Evolutionary conservation across 164 flowering plant species (phyloP), one percentile per base, ranked within the genome.

Genomic region (Vitis cinerea): DNA sequence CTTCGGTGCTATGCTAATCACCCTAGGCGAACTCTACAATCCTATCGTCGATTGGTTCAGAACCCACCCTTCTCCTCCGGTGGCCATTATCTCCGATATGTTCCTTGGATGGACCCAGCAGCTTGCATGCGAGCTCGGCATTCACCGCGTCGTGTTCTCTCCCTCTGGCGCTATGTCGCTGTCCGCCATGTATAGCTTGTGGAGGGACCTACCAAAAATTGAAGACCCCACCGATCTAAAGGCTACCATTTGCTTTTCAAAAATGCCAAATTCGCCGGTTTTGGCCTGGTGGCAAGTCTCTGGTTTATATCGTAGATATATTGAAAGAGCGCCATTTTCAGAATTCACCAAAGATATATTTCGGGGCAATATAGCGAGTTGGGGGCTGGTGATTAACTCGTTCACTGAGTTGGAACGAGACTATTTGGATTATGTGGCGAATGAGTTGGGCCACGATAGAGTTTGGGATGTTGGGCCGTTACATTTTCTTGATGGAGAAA

Each of bases 381-480:
- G 85, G 80, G 85, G 86, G 10, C 31, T 67, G 37, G 72, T 82
- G 3, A 13, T 84, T 52, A 86, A 83, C 72, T 66, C 87, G 71
- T 82, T 77, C 63, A 14, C n/a, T 9, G 82, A 70, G 29, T 37
- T 87, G 73, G 95, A 90, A 49, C 8, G 54, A 4, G 63, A 10
- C 0, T 83, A 86, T 57, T 16, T 88, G 47, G 80, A 83, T 3
- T 76, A 82, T 27, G 15, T 82, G 48, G 77, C 13, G 63, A 61
- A 55, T 11, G 59, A 63, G 2, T 12, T 75, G 37, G 85, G 85
- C 1, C 82, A 85, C 29, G 67, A 76, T 3, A 64, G 83, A 52
- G 82, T 84, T 9, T 87, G 83, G 83, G 76, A 85, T 3, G 84
- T 89, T 0, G 91, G 92, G 3, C 90, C 91, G 2, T 1, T 86